Base-by-base conservation (phyloP, 2,329 filamentous ascomycete species). In the Anthostomella pinea region DNA sequence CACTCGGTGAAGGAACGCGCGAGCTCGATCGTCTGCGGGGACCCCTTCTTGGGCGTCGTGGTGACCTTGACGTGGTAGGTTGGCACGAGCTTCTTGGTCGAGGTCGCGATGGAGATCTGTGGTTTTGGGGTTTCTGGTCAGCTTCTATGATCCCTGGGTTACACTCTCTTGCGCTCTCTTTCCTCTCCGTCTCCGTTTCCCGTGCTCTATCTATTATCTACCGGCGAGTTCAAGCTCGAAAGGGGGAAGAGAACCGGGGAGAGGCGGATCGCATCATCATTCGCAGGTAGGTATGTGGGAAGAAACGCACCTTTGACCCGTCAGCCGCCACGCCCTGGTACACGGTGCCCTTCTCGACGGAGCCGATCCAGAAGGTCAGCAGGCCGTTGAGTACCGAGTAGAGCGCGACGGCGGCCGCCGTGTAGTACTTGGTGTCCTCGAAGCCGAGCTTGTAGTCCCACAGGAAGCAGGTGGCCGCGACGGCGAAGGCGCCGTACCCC, bases 381-480 rank as follows among this genome's bases (percentile, higher is more conserved):
- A 75, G 70, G 19, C 76, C 73, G 60, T 96, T 97, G 33, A 98
- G 67, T 2, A 85, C 34, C 26, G 87, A 81, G 69, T 98, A 98
- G 11, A 83, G 59, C 8, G 74, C 72, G 4, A 97, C 91, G 3
- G 93, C 91, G 24, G 73, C 76, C 3, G 85, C 76, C 0, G 91
- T 94, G 69, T 82, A 91, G 46, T 75, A 68, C 65, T 93, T 94
- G 13, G 90, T 95, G 43, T 67, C 71, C 46, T 95, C 87, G 75
- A 93, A 97, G 52, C 90, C 91, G 30, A 89, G 72, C 59, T 87
- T 87, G 70, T 88, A 95, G 73, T 98, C 93, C 69, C 88, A 90
- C 45, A 79, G 81, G 72, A 97, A 97, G 54, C 87, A 89, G 43
- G 80, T 84, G 15, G 75, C 90, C 13, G 88, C 84, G 45, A 96